Evolutionary conservation across 1,284 basidiomycete genomes (phyloP).

Genomic region (Microbotryum violaceum): DNA sequence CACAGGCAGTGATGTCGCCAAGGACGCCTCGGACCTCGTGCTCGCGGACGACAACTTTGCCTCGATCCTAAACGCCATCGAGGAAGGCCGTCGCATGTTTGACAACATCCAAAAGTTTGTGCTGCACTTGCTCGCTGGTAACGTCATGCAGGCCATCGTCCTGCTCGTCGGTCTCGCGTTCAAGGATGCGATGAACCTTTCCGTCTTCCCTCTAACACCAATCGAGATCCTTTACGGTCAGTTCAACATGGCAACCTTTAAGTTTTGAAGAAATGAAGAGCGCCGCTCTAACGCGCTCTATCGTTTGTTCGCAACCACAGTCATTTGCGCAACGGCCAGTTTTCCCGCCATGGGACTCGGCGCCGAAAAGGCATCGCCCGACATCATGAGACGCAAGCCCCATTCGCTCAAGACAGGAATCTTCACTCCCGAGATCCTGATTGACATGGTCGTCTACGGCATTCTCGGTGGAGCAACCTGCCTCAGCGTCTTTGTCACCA

Average conservation of each 20-base stretch:
- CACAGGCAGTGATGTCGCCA: constrained; percentile 62
- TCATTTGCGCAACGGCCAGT: constrained; percentile 33
- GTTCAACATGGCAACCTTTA: constrained; percentile 39
- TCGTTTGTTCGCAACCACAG: constrained; percentile 22
- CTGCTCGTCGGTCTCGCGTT: constrained; percentile 59
- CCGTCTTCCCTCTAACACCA: constrained; percentile 61
- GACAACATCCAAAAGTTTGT: constrained; percentile 41
- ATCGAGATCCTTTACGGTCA: constrained; percentile 54
- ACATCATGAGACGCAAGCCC: constrained; percentile 22
- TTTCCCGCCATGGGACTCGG: constrained; percentile 43
- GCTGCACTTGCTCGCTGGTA: constrained; percentile 46
- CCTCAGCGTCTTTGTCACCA: constrained; percentile 45
- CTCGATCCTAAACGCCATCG: constrained; percentile 58
- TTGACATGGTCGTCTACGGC: constrained; percentile 59
- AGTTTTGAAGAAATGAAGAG: background rate
- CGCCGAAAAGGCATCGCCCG: constrained; percentile 16
- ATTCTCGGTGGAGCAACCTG: constrained; percentile 54
- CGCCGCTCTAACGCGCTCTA: background rate
- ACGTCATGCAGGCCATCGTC: constrained; percentile 53
- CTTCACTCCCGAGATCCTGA: constrained; percentile 41
- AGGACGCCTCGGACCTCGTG: constrained; percentile 55
- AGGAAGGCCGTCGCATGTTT: constrained; percentile 53
- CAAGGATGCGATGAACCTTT: constrained; percentile 50
- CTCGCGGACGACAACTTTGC: constrained; percentile 66
- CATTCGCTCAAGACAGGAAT: constrained; percentile 36